A percentile compares a stretch with the other conserved stretches of the same genome.
phyloP scores from a whole-genome alignment of 805 yeast genomes.

The Vanderwaltozyma polyspora region DNA sequence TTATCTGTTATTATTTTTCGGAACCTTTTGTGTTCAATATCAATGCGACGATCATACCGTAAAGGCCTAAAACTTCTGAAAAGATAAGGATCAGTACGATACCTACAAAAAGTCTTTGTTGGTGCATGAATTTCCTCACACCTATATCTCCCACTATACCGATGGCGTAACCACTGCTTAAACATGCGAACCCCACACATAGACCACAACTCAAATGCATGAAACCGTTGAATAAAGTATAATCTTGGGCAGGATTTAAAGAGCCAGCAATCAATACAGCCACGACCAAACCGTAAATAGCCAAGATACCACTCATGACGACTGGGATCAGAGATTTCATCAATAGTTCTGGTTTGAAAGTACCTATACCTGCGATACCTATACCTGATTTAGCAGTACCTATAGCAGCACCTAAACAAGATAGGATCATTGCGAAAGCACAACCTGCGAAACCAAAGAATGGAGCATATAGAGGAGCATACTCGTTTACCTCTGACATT shows the following conservation, averaged over 20 bases:
- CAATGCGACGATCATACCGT: slow-evolving; percentile 92
- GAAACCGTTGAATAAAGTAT: slow-evolving; percentile 89
- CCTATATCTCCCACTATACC: slow-evolving; percentile 93
- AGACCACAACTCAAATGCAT: slow-evolving; percentile 96
- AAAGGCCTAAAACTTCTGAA: slow-evolving; percentile 81
- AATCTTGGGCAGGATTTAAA: slow-evolving; percentile 62
- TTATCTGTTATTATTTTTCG: too few species aligned
- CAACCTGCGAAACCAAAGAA: slow-evolving; percentile 97
- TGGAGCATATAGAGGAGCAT: slow-evolving; percentile 87
- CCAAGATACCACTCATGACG: slow-evolving; percentile 94
- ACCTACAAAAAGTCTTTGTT: slow-evolving; percentile 80
- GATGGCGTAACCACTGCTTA: slow-evolving; percentile 94
- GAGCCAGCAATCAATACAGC: slow-evolving; percentile 92
- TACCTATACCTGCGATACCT: slow-evolving; percentile 97
- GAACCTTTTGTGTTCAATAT: slow-evolving; percentile 84
- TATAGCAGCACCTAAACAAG: slow-evolving; percentile 96
- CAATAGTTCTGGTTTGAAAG: slow-evolving; percentile 91
- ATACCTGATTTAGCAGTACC: slow-evolving; percentile 98
- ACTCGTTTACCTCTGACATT: slow-evolving; percentile 34
- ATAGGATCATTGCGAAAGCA: slow-evolving; percentile 80
- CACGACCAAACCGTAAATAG: slow-evolving; percentile 94
- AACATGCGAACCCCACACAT: slow-evolving; percentile 91
- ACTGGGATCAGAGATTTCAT: slow-evolving; percentile 96
- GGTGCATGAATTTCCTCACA: slow-evolving; percentile 78
- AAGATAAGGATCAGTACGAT: slow-evolving; percentile 81